Evolutionary conservation across 768 basidiomycete species (phyloP), one percentile per base, ranked within the genome.

Genomic region (Tricholoma sp.): DNA sequence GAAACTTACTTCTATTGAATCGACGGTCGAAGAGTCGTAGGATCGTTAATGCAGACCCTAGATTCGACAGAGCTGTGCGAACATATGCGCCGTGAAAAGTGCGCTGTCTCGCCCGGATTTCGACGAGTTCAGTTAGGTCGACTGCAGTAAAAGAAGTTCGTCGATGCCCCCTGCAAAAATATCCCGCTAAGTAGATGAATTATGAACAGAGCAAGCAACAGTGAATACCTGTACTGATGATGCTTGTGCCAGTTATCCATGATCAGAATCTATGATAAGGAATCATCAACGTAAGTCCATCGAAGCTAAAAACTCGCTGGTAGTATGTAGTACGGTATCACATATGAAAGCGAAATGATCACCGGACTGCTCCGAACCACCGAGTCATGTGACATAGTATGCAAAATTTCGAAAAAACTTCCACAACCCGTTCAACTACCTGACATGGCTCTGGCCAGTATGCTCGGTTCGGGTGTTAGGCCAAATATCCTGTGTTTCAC

Each of bases 11-110:
- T 63, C 76, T 74, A 63, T 86, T 85, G 69, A 94, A 94, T 18
- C 83, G 73, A 32, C 66, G 64, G 63, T 92, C 88, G 61, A 94
- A 94, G n/a, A 94, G 78, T 47, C 89, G 83, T 9, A 94, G 74
- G 53, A 93, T 80, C 0, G 89, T 79, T 53, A 92, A 68, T 1
- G 88, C 79, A 64, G 88, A 91, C 0, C 89, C 86, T 2, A 94
- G 76, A 55, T 83, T 82, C 12, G 83, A 83, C 8, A 94, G 74
- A 0, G 90, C 90, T 0, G 85, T 88, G 28, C 91, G 83, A 37
- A 78, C 79, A 69, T 93, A 93, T 12, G 91, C 89, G 13, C 89
- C 91, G 52, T 92, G 81, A 65, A 91, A 92, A 0, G 91, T 94
- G 41, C 91, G 78, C 61, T 89, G 84, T 29, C 90, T 78, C 0